phyloP scores from a whole-genome alignment of 805 yeast species.

The Pichia rugopelliculosa region DNA sequence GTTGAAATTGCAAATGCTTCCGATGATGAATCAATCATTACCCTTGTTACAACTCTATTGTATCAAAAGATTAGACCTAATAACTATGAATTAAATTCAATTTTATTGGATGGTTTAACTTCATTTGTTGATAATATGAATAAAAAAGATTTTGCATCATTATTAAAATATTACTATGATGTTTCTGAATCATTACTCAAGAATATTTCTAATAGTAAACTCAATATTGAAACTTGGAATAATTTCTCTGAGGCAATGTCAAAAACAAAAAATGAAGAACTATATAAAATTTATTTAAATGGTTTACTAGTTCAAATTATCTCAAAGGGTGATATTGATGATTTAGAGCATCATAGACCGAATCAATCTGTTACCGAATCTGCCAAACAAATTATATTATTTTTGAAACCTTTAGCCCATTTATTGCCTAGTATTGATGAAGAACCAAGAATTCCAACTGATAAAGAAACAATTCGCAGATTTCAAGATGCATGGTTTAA shows the following conservation, averaged over 20 bases:
- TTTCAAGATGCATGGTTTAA: slow-evolving; percentile 94
- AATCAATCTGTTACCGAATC: slow-evolving; percentile 62
- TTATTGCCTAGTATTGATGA: slow-evolving; percentile 55
- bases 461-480: slow-evolving; percentile 45
- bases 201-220: slow-evolving; percentile 20
- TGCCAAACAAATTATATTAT: slow-evolving; percentile 59
- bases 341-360: slow-evolving; percentile 67
- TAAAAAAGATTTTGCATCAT: slow-evolving; percentile 58
- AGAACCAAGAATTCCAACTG: slow-evolving; percentile 35
- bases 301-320: slow-evolving; percentile 63
- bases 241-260: slow-evolving; percentile 33
- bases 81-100: slow-evolving; percentile 45
- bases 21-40: slow-evolving; percentile 64
- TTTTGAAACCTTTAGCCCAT: slow-evolving; percentile 67
- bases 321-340: slow-evolving; percentile 71
- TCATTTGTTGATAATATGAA: slow-evolving; percentile 54
- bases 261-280: slow-evolving; percentile 32
- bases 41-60: slow-evolving; percentile 72
- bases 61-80: slow-evolving; percentile 58
- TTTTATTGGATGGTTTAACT: slow-evolving; percentile 55
- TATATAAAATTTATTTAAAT: slow-evolving; percentile 49
- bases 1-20: slow-evolving; percentile 59
- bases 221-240: slow-evolving; percentile 38
- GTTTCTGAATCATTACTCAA: slow-evolving; percentile 39
- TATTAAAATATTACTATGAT: slow-evolving; percentile 50